Conservation (phyloP, 1,284 basidiomycete genomes). For the Peniophora sp. region DNA sequence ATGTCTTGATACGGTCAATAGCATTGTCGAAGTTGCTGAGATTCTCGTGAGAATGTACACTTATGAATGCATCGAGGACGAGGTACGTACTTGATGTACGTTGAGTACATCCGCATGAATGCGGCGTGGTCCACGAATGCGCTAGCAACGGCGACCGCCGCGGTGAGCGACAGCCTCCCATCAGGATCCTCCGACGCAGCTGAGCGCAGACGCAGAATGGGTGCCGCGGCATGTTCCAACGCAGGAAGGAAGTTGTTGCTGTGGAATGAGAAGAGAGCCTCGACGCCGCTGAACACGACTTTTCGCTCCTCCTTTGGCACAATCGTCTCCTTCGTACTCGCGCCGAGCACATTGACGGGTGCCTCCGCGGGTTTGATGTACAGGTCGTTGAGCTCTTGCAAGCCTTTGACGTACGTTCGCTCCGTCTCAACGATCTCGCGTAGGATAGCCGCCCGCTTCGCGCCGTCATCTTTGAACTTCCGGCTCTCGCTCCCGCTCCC, state of each 20-base stretch:
- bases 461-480: constrained; percentile 83
- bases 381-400: constrained; percentile 91
- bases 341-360: constrained; percentile 60
- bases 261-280: constrained; percentile 89
- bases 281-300: constrained; percentile 89
- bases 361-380: constrained; percentile 86
- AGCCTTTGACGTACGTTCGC: constrained; percentile 87
- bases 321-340: constrained; percentile 74
- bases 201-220: constrained; percentile 46
- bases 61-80: constrained; percentile 4
- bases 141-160: constrained; percentile 79
- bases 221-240: constrained; percentile 67
- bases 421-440: constrained; percentile 90
- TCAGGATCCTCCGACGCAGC: constrained; percentile 55
- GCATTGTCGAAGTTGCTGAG: constrained; percentile 87
- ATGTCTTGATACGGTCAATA: constrained; percentile 77
- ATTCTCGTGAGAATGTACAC: neutral
- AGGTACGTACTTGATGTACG: constrained; percentile 82
- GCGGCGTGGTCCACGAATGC: constrained; percentile 91
- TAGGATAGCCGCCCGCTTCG: constrained; percentile 71
- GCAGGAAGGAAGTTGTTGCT: constrained; percentile 87
- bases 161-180: constrained; percentile 65
- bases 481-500: constrained; percentile 57
- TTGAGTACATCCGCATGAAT: constrained; percentile 96
- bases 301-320: constrained; percentile 86